Conservation (phyloP, 2,329 filamentous ascomycete genomes). For the Sordariomycetes sp. region DNA sequence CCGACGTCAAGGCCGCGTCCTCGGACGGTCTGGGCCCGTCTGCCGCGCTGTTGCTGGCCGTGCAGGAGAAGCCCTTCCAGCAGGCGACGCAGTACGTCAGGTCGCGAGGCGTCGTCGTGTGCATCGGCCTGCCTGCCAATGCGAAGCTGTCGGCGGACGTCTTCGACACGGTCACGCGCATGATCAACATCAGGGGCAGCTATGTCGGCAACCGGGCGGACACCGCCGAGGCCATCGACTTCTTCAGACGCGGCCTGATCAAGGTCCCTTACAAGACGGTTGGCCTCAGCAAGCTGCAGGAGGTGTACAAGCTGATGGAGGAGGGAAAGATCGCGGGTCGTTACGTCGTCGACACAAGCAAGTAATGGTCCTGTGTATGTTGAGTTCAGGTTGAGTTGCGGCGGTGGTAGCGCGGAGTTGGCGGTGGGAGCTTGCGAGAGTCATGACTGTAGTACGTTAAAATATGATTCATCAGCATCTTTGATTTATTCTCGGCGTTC, state of each 20-base stretch:
- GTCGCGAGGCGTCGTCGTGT: slow-evolving; percentile 71
- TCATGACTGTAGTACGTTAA: too few relatives aligned
- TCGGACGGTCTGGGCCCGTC: slow-evolving; percentile 76
- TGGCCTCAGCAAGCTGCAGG: slow-evolving; percentile 68
- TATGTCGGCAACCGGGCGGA: slow-evolving; percentile 93
- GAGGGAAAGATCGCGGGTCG: slow-evolving; percentile 65
- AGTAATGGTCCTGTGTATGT: slow-evolving; percentile 27
- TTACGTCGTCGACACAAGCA: slow-evolving; percentile 69
- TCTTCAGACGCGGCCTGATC: slow-evolving; percentile 77
- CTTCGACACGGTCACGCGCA: slow-evolving; percentile 79
- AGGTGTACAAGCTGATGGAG: slow-evolving; percentile 70
- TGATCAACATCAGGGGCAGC: slow-evolving; percentile 86
- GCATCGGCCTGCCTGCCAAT: slow-evolving; percentile 77
- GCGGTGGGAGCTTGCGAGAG: too few relatives aligned
- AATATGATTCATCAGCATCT: too few relatives aligned
- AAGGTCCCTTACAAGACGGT: slow-evolving; percentile 80
- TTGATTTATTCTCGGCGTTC: too few relatives aligned
- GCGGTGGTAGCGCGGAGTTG: too few relatives aligned
- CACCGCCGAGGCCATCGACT: slow-evolving; percentile 81
- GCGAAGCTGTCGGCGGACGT: slow-evolving; percentile 77
- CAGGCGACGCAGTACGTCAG: slow-evolving; percentile 86
- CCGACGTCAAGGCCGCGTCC: slow-evolving; percentile 75
- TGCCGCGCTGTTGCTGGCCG: slow-evolving; percentile 79
- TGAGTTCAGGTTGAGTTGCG: too few relatives aligned
- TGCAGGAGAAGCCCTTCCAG: slow-evolving; percentile 87